A percentile compares a stretch with the other conserved stretches of the same genome.
Evolutionary conservation across 2,329 filamentous ascomycete species (phyloP).

Genomic region (Aphanoascus verrucosus): DNA sequence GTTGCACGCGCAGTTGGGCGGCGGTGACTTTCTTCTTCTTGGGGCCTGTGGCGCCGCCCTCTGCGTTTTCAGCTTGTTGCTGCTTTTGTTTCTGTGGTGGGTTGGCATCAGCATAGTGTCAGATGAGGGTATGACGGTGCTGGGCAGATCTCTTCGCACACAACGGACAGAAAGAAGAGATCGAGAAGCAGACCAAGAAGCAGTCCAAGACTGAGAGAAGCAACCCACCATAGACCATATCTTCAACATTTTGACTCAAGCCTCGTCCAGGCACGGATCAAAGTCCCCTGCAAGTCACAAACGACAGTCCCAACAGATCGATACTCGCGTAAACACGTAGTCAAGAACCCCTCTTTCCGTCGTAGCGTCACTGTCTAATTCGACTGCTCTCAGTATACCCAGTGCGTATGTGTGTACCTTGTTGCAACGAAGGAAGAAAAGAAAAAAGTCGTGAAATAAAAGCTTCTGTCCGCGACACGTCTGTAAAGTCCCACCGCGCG

Average conservation of each 20-base stretch:
- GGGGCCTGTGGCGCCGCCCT: constrained; percentile 61
- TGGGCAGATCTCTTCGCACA: too few relatives aligned
- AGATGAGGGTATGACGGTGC: neutral
- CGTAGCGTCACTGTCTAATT: too few relatives aligned
- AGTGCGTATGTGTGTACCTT: too few relatives aligned
- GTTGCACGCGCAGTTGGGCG: constrained; percentile 88
- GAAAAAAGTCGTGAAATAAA: too few relatives aligned
- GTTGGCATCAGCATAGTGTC: constrained; percentile 17
- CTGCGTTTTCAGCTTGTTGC: constrained; percentile 89
- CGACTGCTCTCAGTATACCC: too few relatives aligned
- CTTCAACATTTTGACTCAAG: constrained; percentile 70
- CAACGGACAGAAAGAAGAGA: constrained; percentile 8
- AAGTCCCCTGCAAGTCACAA: too few relatives aligned
- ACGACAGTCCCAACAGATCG: neutral
- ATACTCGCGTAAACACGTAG: neutral
- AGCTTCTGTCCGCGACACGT: too few relatives aligned
- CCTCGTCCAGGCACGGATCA: constrained; percentile 13
- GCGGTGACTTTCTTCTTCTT: constrained; percentile 99
- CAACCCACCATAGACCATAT: constrained; percentile 91
- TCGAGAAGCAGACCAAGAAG: too few relatives aligned
- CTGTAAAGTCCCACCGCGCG: too few relatives aligned
- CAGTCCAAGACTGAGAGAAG: too few relatives aligned
- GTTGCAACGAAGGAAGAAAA: too few relatives aligned
- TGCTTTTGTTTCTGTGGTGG: constrained; percentile 57
- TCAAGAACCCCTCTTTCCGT: too few relatives aligned